Evolutionary conservation across 768 basidiomycete species (phyloP), one percentile per base, ranked within the genome.

Genomic region (Dictyophora rubrovolvata): DNA sequence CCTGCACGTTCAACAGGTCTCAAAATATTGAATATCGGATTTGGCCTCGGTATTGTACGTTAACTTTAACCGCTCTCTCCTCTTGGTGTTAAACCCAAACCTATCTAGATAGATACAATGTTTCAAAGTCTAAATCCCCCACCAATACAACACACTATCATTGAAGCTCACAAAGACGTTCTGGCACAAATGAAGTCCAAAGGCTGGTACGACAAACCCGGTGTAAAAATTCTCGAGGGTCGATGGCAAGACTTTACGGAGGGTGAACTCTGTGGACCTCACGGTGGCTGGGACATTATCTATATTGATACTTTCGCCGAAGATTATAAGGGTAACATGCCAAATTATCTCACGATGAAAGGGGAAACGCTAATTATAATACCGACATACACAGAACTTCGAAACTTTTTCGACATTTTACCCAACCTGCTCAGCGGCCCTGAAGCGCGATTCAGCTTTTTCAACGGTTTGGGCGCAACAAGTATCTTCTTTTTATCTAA

Each of bases 271-370:
- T 71, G 80, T 20, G 74, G 63, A 28, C 70, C 79, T n/a, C 14
- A 42, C n/a, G 84, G 85, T 21, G 89, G 85, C 0, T 98, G 93
- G 66, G 93, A 96, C 66, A 78, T 86, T 14, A 69, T 98, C 37
- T 99, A 95, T 69, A 91, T 87, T 6, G 95, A 96, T 70, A 93
- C 93, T 0, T 96, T 96, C 71, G 86, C 90, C 6, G 96, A 94
- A 67, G 79, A 86, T 54, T 96, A 94, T 65, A 71, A 75, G 57
- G 83, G 83, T 83, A 59, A 54, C 73, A 48, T n/a, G 23, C 33
- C n/a, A 18, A n/a, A 16, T 14, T 17, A 59, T 28, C 12, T 28
- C 20, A 34, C 7, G 28, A 36, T 21, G 9, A n/a, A 28, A 21
- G 18, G 54, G 22, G 42, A 42, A 12, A 42, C 12, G 10, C n/a